Base-by-base conservation (phyloP, 306 rosid species). In the Vachellia pachyceras region DNA sequence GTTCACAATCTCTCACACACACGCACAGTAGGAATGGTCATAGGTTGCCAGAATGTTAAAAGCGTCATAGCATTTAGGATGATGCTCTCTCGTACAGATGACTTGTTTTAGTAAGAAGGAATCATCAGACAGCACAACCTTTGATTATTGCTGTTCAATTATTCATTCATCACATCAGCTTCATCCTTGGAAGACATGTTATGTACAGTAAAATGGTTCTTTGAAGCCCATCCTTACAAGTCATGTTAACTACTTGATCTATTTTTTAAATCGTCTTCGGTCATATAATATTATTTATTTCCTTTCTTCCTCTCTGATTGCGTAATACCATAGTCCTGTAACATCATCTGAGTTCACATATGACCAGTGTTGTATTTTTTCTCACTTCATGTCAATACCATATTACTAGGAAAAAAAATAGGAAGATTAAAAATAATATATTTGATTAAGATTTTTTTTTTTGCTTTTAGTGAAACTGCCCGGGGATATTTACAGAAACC, bases 181-280 rank as follows among this genome's bases (percentile, higher is more conserved):
- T 22, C 67, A 58, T 29, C 41, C 70, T 75, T 29, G 33, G 33
- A 29, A 29, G 33, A 29, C 33, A 29, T 29, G 33, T 29, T 8
- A 41, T 5, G 47, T 42, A 6, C 36, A 49, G 35, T 35, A 22
- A 57, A 58, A 58, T 10, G 65, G 22, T 22, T 23, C 35, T 22
- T 58, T 22, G 63, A 55, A 55, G 63, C 33, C 42, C 57, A 58
- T 23, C 79, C 79, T 75, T 57, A 5, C 55, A 75, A 75, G 79
- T 23, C 69, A 41, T 75, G 79, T 58, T 40, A 58, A 15, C 47
- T 40, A 40, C 55, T 47, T 41, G 69, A 10, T 41, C 23, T 10
- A 18, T 75, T 49, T 65, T 23, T 65, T 14, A 36, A 13, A 65
- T 12, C 35, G 42, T 1, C 11, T 39, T 37, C 47, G 15, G 14